phyloP scores from a whole-genome alignment of 2,329 filamentous ascomycete species.

The Trichoderma aggressivum region DNA sequence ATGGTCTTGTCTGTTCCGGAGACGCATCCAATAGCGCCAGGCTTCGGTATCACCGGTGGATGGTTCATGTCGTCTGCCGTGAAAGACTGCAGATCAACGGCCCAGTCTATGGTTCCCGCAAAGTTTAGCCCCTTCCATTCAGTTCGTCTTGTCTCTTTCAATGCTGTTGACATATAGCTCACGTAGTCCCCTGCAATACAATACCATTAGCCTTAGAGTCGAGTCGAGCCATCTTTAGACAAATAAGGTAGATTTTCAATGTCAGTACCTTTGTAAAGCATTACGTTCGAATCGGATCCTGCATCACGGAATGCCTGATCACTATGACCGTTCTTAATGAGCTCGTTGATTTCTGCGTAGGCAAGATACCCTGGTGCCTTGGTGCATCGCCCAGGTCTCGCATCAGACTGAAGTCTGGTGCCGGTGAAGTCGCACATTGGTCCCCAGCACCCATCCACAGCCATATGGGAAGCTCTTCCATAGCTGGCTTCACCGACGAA shows the following conservation, averaged over 20 bases:
- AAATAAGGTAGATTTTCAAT: neutral
- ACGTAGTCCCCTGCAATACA: neutral
- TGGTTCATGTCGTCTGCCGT: neutral
- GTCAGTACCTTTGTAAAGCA: neutral
- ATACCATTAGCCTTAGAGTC: neutral
- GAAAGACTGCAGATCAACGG: slow-evolving; percentile 8
- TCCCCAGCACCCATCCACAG: neutral
- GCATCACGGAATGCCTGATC: neutral
- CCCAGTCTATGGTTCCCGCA: slow-evolving; percentile 12
- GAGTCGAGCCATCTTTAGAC: too few species aligned
- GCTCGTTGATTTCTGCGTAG: neutral
- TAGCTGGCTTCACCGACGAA: neutral
- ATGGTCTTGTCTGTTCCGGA: neutral
- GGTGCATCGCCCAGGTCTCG: neutral
- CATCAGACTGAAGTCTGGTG: neutral
- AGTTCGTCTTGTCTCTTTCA: neutral
- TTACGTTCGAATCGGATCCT: slow-evolving; percentile 19
- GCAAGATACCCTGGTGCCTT: neutral
- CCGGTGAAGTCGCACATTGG: neutral
- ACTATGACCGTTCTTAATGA: neutral
- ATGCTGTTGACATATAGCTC: neutral
- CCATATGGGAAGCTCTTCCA: neutral
- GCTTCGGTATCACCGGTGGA: neutral
- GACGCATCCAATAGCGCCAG: neutral
- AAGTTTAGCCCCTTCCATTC: neutral